Conservation (phyloP, 768 basidiomycete genomes). For the Boletus rubescentipes region DNA sequence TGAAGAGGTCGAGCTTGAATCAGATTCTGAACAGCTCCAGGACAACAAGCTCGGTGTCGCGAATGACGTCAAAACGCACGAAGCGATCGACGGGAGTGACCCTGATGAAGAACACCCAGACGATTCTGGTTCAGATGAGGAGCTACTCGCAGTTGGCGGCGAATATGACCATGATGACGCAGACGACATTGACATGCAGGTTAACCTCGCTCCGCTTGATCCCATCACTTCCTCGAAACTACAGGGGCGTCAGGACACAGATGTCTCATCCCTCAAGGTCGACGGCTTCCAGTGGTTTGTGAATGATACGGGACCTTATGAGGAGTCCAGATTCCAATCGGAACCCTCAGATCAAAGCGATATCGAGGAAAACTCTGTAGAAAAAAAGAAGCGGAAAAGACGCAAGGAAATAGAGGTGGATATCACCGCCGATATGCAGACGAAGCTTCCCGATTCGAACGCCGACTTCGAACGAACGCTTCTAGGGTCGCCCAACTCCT, state of each 20-base stretch:
- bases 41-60: slow-evolving; percentile 33
- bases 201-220: neutral
- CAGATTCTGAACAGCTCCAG: slow-evolving; percentile 26
- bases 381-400: slow-evolving; percentile 65
- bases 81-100: slow-evolving; percentile 22
- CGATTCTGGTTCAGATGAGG: slow-evolving; percentile 17
- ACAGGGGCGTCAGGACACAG: neutral
- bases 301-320: slow-evolving; percentile 35
- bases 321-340: slow-evolving; percentile 35
- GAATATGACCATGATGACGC: slow-evolving; percentile 19
- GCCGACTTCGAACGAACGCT: slow-evolving; percentile 93
- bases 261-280: slow-evolving; percentile 46
- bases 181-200: slow-evolving; percentile 22
- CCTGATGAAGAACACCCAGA: slow-evolving; percentile 4
- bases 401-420: slow-evolving; percentile 76
- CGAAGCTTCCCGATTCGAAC: slow-evolving; percentile 82
- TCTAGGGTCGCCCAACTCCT: slow-evolving; percentile 93
- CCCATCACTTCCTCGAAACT: neutral
- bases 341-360: slow-evolving; percentile 46
- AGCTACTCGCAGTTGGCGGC: slow-evolving; percentile 11
- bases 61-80: slow-evolving; percentile 24
- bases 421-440: slow-evolving; percentile 85
- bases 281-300: slow-evolving; percentile 75
- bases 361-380: slow-evolving; percentile 15
- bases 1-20: slow-evolving; percentile 47